Base-by-base conservation (phyloP, 2,329 filamentous ascomycete species). In the Dothidotthia symphoricarpi region DNA sequence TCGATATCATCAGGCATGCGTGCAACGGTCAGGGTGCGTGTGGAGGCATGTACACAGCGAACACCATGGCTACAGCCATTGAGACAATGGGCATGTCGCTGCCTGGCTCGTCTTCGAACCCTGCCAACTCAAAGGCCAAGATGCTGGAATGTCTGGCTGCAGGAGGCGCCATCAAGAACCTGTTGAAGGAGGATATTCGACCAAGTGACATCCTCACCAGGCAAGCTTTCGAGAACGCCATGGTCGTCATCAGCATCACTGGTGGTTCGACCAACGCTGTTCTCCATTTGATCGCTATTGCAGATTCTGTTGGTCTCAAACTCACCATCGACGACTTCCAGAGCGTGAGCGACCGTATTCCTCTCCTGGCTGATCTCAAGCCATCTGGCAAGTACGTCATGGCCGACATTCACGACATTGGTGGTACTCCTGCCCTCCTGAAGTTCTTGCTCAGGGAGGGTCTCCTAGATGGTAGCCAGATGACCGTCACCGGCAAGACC, bases 1-100 rank as follows among this genome's bases (percentile, higher is more conserved):
- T 89, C 67, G 93, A 97, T 69, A 91, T 97, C 61, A 95, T 96
- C 67, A 81, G 89, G 46, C 76, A 97, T 63, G 90, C 93, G 28
- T 96, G 90, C 68, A 87, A 87, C 16, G 87, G 88, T 25, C 76
- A 82, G 54, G 88, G 88, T 53, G 88, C 88, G 10, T 94, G 88
- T 58, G 88, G 88, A 65, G 88, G 88, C 56, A 94, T 94, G 73
- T 76, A 75, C 61, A 76, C 73, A 10, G 73, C 73, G 29, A 76
- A 76, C 60, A 76, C 73, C 31, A 72, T 76, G 65, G 73, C 73
- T 26, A 74, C 70, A 6, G 69, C 72, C 6, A 73, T 75, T 36
- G 73, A 76, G 51, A 65, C 60, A 31, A 74, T 76, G 66, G 73
- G 73, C 39, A 69, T 76, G 66, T 68, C 71, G 16, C 65, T 76